Evolutionary conservation across 2,329 filamentous ascomycete species (phyloP).

Genomic region (Ascochyta fabae): DNA sequence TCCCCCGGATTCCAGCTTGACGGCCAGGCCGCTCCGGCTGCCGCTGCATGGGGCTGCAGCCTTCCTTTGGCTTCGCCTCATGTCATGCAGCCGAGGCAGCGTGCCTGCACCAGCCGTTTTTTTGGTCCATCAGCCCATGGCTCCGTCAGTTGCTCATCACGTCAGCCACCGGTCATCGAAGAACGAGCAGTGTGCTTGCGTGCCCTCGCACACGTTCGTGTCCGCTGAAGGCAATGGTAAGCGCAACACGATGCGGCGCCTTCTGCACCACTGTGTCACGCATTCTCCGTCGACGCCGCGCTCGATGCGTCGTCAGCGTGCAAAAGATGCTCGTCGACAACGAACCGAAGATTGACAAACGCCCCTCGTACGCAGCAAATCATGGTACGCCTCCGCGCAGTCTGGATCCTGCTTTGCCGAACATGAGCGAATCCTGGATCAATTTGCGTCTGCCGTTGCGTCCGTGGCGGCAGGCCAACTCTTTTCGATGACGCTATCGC

Average conservation of each 20-base stretch:
- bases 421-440: conserved; percentile 19
- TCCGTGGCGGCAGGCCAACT: conserved; percentile 21
- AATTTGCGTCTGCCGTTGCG: conserved; percentile 15
- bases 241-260: background rate
- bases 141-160: conserved; percentile 1
- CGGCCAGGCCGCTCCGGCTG: conserved; percentile 13
- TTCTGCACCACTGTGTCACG: conserved; percentile 1
- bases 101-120: conserved; percentile 4
- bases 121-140: conserved; percentile 2
- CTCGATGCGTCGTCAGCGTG: background rate
- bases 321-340: background rate
- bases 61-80: conserved; percentile 9
- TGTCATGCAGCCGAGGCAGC: conserved; percentile 1
- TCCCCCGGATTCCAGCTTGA: conserved; percentile 16
- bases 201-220: background rate
- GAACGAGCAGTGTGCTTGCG: conserved; percentile 1
- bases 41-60: conserved; percentile 3
- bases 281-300: background rate
- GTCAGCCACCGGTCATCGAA: background rate
- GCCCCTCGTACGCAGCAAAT: conserved; percentile 11
- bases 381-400: conserved; percentile 10
- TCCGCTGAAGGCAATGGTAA: background rate
- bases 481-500: conserved; percentile 22
- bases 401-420: conserved; percentile 17
- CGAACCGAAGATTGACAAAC: conserved; percentile 6